Percentiles rank a stretch among this genome's conserved stretches.
phyloP scores from a whole-genome alignment of 768 basidiomycete species.

The Lentinula lateritia region DNA sequence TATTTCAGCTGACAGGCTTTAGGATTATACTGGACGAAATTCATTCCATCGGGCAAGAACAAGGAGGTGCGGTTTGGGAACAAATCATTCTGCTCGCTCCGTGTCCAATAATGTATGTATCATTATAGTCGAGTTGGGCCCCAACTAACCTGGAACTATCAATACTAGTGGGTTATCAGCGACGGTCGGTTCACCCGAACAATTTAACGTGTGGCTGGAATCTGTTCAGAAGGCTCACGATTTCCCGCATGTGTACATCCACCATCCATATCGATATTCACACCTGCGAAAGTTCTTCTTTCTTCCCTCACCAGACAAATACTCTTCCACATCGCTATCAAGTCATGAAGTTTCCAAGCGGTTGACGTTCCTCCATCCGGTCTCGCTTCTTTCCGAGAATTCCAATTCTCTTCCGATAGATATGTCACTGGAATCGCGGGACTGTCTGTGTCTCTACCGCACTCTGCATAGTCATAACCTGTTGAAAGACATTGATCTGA shows the following conservation, averaged over 20 bases:
- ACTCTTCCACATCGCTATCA: constrained; percentile 32
- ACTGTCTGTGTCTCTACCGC: constrained; percentile 47
- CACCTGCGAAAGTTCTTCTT: constrained; percentile 69
- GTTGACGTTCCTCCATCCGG: constrained; percentile 57
- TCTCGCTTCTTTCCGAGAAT: constrained; percentile 53
- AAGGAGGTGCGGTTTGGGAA: constrained; percentile 69
- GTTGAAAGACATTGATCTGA: constrained; percentile 25
- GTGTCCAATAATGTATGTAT: constrained; percentile 62
- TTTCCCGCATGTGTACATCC: constrained; percentile 52
- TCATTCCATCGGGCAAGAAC: constrained; percentile 66
- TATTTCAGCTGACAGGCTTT: neutral
- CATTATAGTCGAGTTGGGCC: neutral
- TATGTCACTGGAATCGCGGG: constrained; percentile 55
- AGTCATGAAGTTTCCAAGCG: constrained; percentile 31
- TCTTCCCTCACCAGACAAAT: constrained; percentile 18
- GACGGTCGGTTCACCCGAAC: constrained; percentile 60
- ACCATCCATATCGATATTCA: constrained; percentile 67
- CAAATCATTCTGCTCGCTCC: constrained; percentile 67
- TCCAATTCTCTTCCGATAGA: constrained; percentile 49
- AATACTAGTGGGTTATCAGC: constrained; percentile 58
- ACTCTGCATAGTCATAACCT: constrained; percentile 26
- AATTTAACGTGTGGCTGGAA: constrained; percentile 61
- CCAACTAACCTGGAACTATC: neutral
- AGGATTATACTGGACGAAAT: constrained; percentile 70
- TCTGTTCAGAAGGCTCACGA: constrained; percentile 56